phyloP scores from a whole-genome alignment of 306 rosid species.

The Vigna angularis region DNA sequence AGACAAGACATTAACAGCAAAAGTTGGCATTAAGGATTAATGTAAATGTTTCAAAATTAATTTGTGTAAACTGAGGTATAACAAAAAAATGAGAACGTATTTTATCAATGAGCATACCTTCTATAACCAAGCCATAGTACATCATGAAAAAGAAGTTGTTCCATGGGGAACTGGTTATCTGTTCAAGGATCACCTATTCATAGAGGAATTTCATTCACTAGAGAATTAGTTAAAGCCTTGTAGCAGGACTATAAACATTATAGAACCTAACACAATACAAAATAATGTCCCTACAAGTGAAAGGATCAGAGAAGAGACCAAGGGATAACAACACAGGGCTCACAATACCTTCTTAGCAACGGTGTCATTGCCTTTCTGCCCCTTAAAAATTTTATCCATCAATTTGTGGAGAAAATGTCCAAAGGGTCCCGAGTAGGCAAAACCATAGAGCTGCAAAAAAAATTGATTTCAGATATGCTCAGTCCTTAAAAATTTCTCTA shows the following conservation, averaged over 20 bases:
- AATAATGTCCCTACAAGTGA: slow-evolving; percentile 24
- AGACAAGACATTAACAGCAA: slow-evolving; percentile 31
- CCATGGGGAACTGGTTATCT: slow-evolving; percentile 86
- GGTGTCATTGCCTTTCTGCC: slow-evolving; percentile 73
- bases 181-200: slow-evolving; percentile 86
- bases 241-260: background rate
- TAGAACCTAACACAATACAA: slow-evolving; percentile 23
- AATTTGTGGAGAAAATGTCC: slow-evolving; percentile 90
- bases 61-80: background rate
- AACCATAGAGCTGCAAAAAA: slow-evolving; percentile 82
- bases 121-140: slow-evolving; percentile 90
- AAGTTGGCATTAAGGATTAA: background rate
- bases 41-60: slow-evolving; percentile 2
- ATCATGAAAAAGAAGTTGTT: slow-evolving; percentile 83
- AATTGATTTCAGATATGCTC: slow-evolving; percentile 15
- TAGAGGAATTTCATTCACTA: slow-evolving; percentile 43
- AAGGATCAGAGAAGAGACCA: background rate
- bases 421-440: slow-evolving; percentile 88
- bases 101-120: slow-evolving; percentile 59
- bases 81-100: background rate
- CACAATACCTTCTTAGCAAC: slow-evolving; percentile 77
- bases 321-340: slow-evolving; percentile 26
- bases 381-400: slow-evolving; percentile 85
- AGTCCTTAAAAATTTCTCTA: slow-evolving; percentile 19
- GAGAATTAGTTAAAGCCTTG: slow-evolving; percentile 1